A percentile compares a stretch with the other conserved stretches of the same genome.
phyloP scores from a whole-genome alignment of 1,284 basidiomycete genomes.

The Trichosporon coremiiforme region DNA sequence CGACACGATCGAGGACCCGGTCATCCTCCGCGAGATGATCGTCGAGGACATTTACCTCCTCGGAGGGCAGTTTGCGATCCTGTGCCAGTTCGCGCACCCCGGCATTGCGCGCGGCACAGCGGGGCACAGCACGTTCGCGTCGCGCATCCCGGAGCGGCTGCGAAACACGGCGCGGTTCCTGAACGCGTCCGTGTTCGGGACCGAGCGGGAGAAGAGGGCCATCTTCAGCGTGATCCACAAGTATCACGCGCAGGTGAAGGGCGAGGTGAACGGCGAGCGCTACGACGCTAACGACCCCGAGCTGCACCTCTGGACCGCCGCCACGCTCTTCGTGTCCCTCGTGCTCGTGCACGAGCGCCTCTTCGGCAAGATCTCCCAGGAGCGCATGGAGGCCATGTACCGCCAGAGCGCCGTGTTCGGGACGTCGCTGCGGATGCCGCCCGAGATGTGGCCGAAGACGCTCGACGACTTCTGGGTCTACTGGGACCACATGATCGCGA shows the following conservation, averaged over 20 bases:
- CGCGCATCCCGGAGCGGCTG: not conserved
- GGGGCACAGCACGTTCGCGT: not conserved
- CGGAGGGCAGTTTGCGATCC: not conserved
- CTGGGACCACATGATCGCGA: constrained; percentile 6
- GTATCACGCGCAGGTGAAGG: not conserved
- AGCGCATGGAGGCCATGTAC: constrained; percentile 9
- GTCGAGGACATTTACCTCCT: constrained; percentile 1
- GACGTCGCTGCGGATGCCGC: not conserved
- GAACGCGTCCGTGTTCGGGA: constrained; percentile 6
- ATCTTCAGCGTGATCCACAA: not conserved
- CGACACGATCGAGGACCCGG: constrained; percentile 8
- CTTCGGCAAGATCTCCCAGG: not conserved
- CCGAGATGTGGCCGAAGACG: constrained; percentile 4
- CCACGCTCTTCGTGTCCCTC: constrained; percentile 1
- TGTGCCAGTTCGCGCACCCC: constrained; percentile 6
- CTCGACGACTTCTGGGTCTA: constrained; percentile 3
- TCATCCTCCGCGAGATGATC: not conserved
- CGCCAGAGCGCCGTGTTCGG: constrained; percentile 7
- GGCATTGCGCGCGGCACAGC: constrained; percentile 1
- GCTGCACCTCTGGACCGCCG: not conserved
- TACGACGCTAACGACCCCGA: constrained; percentile 1
- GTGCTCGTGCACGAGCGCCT: constrained; percentile 8
- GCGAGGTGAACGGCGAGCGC: not conserved
- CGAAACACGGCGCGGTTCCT: constrained; percentile 3
- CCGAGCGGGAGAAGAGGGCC: not conserved